Evolutionary conservation across 768 basidiomycete species (phyloP), one percentile per base, ranked within the genome.

Genomic region (Suillus subalutaceus): DNA sequence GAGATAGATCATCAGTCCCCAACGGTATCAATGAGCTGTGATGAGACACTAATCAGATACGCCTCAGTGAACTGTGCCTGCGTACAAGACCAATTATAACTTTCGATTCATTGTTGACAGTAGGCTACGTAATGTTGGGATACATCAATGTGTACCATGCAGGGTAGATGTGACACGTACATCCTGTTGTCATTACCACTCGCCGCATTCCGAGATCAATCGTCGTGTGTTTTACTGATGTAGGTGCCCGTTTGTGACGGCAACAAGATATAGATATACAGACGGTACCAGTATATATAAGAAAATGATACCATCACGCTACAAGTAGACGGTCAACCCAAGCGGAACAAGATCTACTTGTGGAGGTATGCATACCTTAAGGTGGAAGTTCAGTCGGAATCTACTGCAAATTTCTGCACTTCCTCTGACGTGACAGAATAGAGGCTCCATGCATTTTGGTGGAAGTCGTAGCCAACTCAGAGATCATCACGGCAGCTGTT

Each of bases 211-310:
- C 95, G 69, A 98, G 80, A 87, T 97, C 97, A 74, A 99, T 97
- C 96, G 98, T 98, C 80, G 98, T 98, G 76, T 98, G 97, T 76
- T 98, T 97, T 96, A 53, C 95, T 96, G 72, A 0, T 41, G 20
- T 62, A 62, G 46, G 20, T 13, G 62, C 16, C 9, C 26, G 60
- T 30, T 10, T 26, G n/a, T 13, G 6, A 7, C 41, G 58, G 13
- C 32, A 26, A 37, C n/a, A 35, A 0, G 46, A 64, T 32, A 65
- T 60, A 0, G 46, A 64, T 32, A 65, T 60, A 20, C 30, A 38
- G 10, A 46, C 73, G 90, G 55, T 71, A 96, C 95, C 95, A 89
- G 79, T 97, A 96, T 26, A 96, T 26, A 26, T 82, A 97, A 97
- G 84, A 97, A 97, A 94, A 97, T 97, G 70, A 96, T 91, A 55